Conservation (phyloP, 2,329 filamentous ascomycete genomes). For the Penicillium sp. region DNA sequence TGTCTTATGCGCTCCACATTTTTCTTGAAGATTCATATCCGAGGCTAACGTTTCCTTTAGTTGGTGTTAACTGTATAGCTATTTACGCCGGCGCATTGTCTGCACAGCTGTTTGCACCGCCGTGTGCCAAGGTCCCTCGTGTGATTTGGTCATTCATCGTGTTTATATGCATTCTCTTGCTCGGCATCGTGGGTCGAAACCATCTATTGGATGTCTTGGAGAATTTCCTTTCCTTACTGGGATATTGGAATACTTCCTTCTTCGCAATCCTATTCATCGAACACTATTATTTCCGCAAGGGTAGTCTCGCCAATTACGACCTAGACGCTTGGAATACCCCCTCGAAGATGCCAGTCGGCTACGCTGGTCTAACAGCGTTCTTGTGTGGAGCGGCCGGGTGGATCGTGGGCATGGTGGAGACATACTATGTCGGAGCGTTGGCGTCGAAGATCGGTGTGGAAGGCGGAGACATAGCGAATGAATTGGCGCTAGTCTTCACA, state of each 20-base stretch:
- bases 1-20: not conserved
- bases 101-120: slow-evolving; percentile 47
- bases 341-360: slow-evolving; percentile 47
- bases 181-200: slow-evolving; percentile 50
- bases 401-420: slow-evolving; percentile 64
- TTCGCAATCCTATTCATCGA: slow-evolving; percentile 55
- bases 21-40: not conserved
- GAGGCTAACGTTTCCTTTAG: not conserved
- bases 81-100: slow-evolving; percentile 45
- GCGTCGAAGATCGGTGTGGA: slow-evolving; percentile 48
- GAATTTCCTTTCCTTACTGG: slow-evolving; percentile 54
- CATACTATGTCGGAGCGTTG: slow-evolving; percentile 57
- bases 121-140: slow-evolving; percentile 50
- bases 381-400: slow-evolving; percentile 52
- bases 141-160: slow-evolving; percentile 54
- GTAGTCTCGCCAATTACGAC: slow-evolving; percentile 51
- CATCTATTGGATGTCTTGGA: slow-evolving; percentile 51
- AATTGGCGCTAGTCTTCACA: slow-evolving; percentile 58
- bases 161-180: slow-evolving; percentile 51
- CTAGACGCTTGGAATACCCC: slow-evolving; percentile 56
- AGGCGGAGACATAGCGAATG: slow-evolving; percentile 58
- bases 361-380: slow-evolving; percentile 51
- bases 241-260: slow-evolving; percentile 57
- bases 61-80: slow-evolving; percentile 50
- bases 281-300: slow-evolving; percentile 54